Evolutionary conservation across 1,139 yeast genomes (phyloP), one percentile per base, ranked within the genome.

Genomic region (Magnusiomyces tetraspermus): DNA sequence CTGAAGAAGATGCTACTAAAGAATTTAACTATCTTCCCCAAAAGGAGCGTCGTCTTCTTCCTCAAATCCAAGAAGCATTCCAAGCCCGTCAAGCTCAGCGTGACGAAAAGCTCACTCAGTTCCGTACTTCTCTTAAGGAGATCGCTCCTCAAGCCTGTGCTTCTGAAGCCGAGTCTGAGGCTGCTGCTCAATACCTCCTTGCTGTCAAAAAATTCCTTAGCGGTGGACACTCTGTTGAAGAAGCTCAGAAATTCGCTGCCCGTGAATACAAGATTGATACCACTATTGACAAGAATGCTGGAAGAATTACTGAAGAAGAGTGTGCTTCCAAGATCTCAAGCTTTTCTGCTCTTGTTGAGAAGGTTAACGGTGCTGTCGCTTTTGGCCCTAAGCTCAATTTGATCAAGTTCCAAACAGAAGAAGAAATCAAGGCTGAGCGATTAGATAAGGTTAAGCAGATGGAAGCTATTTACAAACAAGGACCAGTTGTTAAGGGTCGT

Each of bases 11-110:
- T 55, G 85, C 88, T 1, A 67, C 69, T 49, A 72, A 72, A 53
- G 95, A 85, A 67, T 79, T 75, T 63, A 70, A 68, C 15, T 75
- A 73, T 59, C 72, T 78, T 77, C 74, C 80, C 21, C 75, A 86
- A 65, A 84, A 85, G 66, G 88, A 83, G 63, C 73, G 70, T 52
- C 70, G 80, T 53, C 77, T 76, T 4, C 77, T 76, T 60, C 80
- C 81, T n/a, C 73, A 69, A 28, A 69, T 84, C 43, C 61, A 76
- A 48, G 67, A 71, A 51, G 67, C 63, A 11, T 64, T 72, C 45
- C 61, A 66, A 33, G 61, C 66, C 41, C 76, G 82, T 58, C 72
- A 71, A 22, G 64, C 60, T 4, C 70, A 67, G 54, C 74, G 84
- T 61, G 54, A 49, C 0, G 59, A 58, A 2, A 62, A 67, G 50